A percentile compares a stretch with the other conserved stretches of the same genome.
phyloP scores from a whole-genome alignment of 2,329 filamentous ascomycete species.

The Dendryphion nanum region DNA sequence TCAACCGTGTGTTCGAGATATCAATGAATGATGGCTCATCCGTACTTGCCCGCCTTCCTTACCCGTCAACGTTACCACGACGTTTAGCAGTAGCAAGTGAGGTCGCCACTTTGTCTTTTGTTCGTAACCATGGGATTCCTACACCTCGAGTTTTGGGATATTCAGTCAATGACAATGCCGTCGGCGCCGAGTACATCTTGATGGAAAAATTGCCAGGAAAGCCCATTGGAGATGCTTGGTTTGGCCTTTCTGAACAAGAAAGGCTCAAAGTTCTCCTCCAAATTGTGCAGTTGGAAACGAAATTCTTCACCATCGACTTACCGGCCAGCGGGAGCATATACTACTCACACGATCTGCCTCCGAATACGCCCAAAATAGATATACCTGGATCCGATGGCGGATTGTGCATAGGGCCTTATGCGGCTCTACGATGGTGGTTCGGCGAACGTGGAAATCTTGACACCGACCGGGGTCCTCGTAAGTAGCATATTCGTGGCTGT shows the following conservation, averaged over 20 bases:
- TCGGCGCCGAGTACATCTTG: slow-evolving; percentile 30
- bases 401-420: slow-evolving; percentile 23
- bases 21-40: slow-evolving; percentile 24
- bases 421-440: slow-evolving; percentile 17
- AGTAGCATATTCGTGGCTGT: too few species aligned
- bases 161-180: slow-evolving; percentile 14
- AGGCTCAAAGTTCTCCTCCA: slow-evolving; percentile 15
- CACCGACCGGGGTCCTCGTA: slow-evolving; percentile 23
- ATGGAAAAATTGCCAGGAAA: slow-evolving; percentile 28
- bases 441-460: slow-evolving; percentile 14
- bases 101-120: slow-evolving; percentile 36
- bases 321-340: slow-evolving; percentile 27
- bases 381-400: slow-evolving; percentile 10
- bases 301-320: slow-evolving; percentile 15
- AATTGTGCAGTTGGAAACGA: slow-evolving; percentile 18
- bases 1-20: slow-evolving; percentile 35
- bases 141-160: slow-evolving; percentile 24
- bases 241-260: slow-evolving; percentile 16
- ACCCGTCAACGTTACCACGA: slow-evolving; percentile 27
- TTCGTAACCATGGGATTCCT: slow-evolving; percentile 25
- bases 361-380: slow-evolving; percentile 4
- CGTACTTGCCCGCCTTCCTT: slow-evolving; percentile 34
- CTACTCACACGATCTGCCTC: slow-evolving; percentile 12
- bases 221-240: slow-evolving; percentile 20
- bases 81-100: slow-evolving; percentile 36